Conservation (phyloP, 108 stramenopile genomes). For the Cyclotella kingstonii region DNA sequence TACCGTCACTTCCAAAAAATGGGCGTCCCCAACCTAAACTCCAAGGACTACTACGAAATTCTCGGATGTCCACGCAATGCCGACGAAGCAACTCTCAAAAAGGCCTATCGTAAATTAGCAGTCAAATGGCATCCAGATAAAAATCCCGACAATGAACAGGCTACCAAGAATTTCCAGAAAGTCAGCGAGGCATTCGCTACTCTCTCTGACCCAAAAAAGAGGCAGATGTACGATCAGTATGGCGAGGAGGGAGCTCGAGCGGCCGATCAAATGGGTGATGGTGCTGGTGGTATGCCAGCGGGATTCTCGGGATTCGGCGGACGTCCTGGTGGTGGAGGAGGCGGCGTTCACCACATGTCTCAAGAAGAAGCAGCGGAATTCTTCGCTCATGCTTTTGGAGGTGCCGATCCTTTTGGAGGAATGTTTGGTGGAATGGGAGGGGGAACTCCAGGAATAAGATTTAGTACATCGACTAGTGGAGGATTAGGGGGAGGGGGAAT, state of each 20-base stretch:
- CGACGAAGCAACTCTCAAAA: slow-evolving; percentile 73
- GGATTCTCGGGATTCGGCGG: slow-evolving; percentile 52
- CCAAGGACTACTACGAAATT: slow-evolving; percentile 83
- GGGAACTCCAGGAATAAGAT: slow-evolving; percentile 42
- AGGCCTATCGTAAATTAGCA: slow-evolving; percentile 83
- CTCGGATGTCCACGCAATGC: slow-evolving; percentile 72
- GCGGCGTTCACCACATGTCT: slow-evolving; percentile 70
- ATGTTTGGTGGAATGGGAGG: slow-evolving; percentile 59
- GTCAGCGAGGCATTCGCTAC: slow-evolving; percentile 83
- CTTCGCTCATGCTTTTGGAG: slow-evolving; percentile 79
- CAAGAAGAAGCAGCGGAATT: slow-evolving; percentile 76
- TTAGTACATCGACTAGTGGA: slow-evolving; percentile 24
- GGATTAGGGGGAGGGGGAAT: slow-evolving; percentile 30
- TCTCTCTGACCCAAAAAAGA: slow-evolving; percentile 74
- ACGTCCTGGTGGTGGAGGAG: slow-evolving; percentile 49
- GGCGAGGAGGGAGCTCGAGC: slow-evolving; percentile 70
- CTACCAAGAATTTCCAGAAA: slow-evolving; percentile 87
- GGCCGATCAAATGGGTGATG: slow-evolving; percentile 46
- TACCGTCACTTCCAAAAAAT: slow-evolving; percentile 10
- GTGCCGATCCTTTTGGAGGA: slow-evolving; percentile 83
- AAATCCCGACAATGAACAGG: slow-evolving; percentile 79
- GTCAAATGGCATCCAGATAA: slow-evolving; percentile 92
- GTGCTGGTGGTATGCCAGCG: slow-evolving; percentile 37
- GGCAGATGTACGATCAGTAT: slow-evolving; percentile 85
- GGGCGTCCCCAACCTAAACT: slow-evolving; percentile 72